Base-by-base conservation (phyloP, 345 rosid genomes). In the Pugionium cornutum region DNA sequence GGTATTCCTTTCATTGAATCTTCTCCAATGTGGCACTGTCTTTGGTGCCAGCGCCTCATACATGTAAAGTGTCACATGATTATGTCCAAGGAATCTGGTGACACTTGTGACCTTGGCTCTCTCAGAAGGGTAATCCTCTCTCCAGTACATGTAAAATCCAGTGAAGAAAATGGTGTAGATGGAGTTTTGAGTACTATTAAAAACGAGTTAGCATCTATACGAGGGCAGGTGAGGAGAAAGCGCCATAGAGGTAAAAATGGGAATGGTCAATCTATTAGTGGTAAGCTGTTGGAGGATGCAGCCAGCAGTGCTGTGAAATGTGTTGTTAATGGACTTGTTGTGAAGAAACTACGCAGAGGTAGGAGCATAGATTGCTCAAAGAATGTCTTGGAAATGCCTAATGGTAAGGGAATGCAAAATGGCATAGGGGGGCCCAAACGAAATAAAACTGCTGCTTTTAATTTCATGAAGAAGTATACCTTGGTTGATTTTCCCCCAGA, bases 21-120 rank as follows among this genome's bases (percentile, higher is more conserved):
- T 60, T 85, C 85, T 76, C 89, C 89, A 2, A 78, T 79, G 60
- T 85, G 89, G 89, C 89, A 85, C 46, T 85, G 89, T 67, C 72
- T 83, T 43, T 85, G 89, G 87, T 85, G 89, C 69, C 89, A 85
- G 37, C 89, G 85, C 32, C 87, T 79, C 42, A 76, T 85, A 69
- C 89, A 85, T 67, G 85, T 85, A 3, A 81, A 85, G 58, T 85
- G 89, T 67, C 89, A 85, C 57, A 58, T 77, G 58, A 77, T 77
- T 59, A 83, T 85, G 89, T 81, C 78, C 28, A 75, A 76, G 35
- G 87, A 83, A 79, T 79, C 85, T 48, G 89, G 87, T 50, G 84
- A 85, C 64, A 73, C 75, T 66, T 85, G 89, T 67, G 83, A 85
- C 70, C 80, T 85, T 62, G 87, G 89, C 59, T 74, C 83, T 56